phyloP scores from a whole-genome alignment of 129 eudicot genomes.

The Helianthus tuberosus region DNA sequence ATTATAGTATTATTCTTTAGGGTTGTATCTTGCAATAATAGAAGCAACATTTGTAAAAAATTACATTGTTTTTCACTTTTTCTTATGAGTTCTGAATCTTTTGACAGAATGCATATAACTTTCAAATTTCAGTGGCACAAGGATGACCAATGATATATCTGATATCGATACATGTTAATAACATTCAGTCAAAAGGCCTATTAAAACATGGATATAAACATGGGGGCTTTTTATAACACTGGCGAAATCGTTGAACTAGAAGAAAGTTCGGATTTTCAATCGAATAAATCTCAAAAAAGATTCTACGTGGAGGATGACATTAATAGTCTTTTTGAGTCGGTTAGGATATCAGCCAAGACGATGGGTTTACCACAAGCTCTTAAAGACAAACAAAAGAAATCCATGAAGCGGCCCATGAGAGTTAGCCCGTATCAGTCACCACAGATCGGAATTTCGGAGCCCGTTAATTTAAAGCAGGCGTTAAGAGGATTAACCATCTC shows the following conservation, averaged over 20 bases:
- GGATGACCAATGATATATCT: slow-evolving; percentile 1
- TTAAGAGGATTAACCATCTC: slow-evolving; percentile 87
- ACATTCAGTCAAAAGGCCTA: background rate
- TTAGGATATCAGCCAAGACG: slow-evolving; percentile 49
- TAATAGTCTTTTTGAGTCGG: slow-evolving; percentile 73
- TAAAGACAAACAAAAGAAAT: slow-evolving; percentile 52
- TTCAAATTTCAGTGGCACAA: slow-evolving; percentile 3
- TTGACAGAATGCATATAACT: slow-evolving; percentile 13
- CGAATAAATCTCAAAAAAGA: slow-evolving; percentile 39
- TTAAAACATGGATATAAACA: slow-evolving; percentile 20
- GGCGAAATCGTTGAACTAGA: slow-evolving; percentile 64
- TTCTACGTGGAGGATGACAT: slow-evolving; percentile 74
- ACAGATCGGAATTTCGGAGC: slow-evolving; percentile 68
- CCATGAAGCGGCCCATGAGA: slow-evolving; percentile 76
- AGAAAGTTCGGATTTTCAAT: slow-evolving; percentile 40
- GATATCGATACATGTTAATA: background rate
- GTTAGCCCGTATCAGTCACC: slow-evolving; percentile 46
- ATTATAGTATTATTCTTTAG: background rate
- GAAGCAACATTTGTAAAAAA: background rate
- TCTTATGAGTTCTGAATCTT: slow-evolving; percentile 1
- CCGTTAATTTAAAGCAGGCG: slow-evolving; percentile 85
- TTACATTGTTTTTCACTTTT: background rate
- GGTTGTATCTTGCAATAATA: slow-evolving; percentile 6
- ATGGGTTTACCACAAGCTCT: slow-evolving; percentile 31
- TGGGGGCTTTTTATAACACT: slow-evolving; percentile 42